Percentiles rank a stretch among this genome's conserved stretches.
Evolutionary conservation across 83 land plant genomes (phyloP).

Genomic region (Isoetes engelmannii): DNA sequence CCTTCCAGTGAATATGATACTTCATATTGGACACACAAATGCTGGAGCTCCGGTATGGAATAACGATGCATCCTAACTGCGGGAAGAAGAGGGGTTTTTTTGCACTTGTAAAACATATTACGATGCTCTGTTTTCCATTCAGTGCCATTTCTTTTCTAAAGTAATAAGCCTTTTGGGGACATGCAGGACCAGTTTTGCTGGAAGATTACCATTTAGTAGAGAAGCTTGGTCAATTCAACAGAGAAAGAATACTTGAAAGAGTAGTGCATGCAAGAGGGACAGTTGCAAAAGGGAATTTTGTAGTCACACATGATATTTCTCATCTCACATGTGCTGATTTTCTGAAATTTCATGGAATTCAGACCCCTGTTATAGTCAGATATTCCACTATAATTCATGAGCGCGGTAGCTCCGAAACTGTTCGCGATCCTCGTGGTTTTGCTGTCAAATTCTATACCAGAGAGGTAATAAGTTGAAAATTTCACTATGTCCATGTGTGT

Average conservation of each 20-base stretch:
- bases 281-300: slow-evolving; percentile 5
- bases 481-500: background rate
- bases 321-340: slow-evolving; percentile 18
- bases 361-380: slow-evolving; percentile 26
- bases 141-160: no score
- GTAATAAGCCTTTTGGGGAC: no score
- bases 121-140: no score
- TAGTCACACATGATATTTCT: slow-evolving; percentile 4
- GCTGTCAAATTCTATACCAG: slow-evolving; percentile 33
- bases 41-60: no score
- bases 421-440: slow-evolving; percentile 34
- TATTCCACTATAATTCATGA: slow-evolving; percentile 32
- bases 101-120: no score
- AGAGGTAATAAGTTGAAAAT: slow-evolving; percentile 2
- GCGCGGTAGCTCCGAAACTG: slow-evolving; percentile 28
- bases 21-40: no score
- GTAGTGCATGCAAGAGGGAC: slow-evolving; percentile 40
- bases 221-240: slow-evolving; percentile 30
- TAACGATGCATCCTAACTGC: no score
- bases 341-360: slow-evolving; percentile 27
- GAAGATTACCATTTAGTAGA: slow-evolving; percentile 34
- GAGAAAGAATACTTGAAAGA: slow-evolving; percentile 34
- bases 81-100: no score
- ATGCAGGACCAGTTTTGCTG: background rate
- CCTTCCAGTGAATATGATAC: no score